These are phyloP conservation scores for Lactarius quietus DNA, from an alignment of 768 basidiomycete genomes.

Conservation along the genomic window DNA sequence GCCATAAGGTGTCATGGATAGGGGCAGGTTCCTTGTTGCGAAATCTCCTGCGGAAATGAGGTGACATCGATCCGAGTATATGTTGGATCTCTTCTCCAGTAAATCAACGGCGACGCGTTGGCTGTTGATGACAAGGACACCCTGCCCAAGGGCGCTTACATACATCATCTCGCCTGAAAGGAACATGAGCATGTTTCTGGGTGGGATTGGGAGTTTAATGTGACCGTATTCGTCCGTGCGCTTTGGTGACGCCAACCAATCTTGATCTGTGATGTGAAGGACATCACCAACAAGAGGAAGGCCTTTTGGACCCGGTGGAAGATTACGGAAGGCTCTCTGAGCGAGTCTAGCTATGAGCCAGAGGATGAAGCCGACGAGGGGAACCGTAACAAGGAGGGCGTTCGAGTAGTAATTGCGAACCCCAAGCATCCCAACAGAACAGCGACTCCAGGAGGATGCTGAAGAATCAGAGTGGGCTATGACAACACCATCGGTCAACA, in stretches of 20 bases:
- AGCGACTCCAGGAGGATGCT: no score
- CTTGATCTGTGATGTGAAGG: background rate
- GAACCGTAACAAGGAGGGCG: background rate
- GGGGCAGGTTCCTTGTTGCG: slow-evolving; percentile 29
- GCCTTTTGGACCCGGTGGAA: background rate
- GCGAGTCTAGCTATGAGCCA: background rate
- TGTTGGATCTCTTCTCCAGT: slow-evolving; percentile 26
- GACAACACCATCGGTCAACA: no score
- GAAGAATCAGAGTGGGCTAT: no score
- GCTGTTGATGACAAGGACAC: slow-evolving; percentile 33
- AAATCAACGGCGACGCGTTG: slow-evolving; percentile 27
- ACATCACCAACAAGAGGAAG: background rate
- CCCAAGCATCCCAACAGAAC: no score
- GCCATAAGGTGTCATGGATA: slow-evolving; percentile 29
- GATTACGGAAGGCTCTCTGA: background rate
- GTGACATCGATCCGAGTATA: background rate
- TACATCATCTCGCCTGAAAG: slow-evolving; percentile 32
- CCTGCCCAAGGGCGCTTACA: slow-evolving; percentile 31
- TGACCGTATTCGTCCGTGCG: slow-evolving; percentile 1
- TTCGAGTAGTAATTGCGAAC: no score
- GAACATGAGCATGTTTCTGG: background rate
- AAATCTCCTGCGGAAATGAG: slow-evolving; percentile 32
- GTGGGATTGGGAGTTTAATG: no score
- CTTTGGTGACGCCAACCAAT: background rate
- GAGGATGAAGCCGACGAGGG: background rate